Percentiles rank a stretch among this genome's conserved stretches.
Conservation (phyloP, 2,329 filamentous ascomycete genomes). For the Bimuria novae-zelandiae region DNA sequence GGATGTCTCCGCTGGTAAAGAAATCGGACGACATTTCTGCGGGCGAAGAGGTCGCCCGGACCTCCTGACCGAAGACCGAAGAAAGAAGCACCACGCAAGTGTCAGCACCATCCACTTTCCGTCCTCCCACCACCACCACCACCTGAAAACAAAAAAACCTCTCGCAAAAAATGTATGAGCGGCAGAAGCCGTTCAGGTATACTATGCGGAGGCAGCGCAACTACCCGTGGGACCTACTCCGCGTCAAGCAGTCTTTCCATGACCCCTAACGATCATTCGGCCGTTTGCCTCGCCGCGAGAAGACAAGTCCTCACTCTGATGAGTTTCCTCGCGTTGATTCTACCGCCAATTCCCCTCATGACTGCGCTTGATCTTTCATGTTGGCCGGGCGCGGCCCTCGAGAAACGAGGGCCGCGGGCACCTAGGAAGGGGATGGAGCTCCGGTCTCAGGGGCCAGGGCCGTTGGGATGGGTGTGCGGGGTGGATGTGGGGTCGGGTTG, state of each 20-base stretch:
- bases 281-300: background rate
- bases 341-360: too few relatives aligned
- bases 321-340: too few relatives aligned
- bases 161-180: constrained; percentile 11
- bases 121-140: too few relatives aligned
- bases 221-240: constrained; percentile 4
- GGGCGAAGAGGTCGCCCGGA: too few relatives aligned
- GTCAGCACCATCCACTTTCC: background rate
- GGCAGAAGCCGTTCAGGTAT: background rate
- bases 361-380: constrained; percentile 4
- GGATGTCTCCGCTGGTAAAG: too few relatives aligned
- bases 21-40: too few relatives aligned
- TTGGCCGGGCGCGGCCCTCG: constrained; percentile 2
- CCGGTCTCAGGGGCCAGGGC: background rate
- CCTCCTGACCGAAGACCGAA: background rate
- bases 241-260: constrained; percentile 2
- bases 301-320: too few relatives aligned
- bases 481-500: too few relatives aligned
- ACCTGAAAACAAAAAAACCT: background rate
- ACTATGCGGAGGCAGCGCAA: background rate
- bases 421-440: background rate
- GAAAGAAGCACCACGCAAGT: background rate
- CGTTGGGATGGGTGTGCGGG: too few relatives aligned
- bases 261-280: too few relatives aligned
- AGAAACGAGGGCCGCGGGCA: background rate